phyloP scores from a whole-genome alignment of 2,329 filamentous ascomycete genomes.

The Talaromyces piceae region DNA sequence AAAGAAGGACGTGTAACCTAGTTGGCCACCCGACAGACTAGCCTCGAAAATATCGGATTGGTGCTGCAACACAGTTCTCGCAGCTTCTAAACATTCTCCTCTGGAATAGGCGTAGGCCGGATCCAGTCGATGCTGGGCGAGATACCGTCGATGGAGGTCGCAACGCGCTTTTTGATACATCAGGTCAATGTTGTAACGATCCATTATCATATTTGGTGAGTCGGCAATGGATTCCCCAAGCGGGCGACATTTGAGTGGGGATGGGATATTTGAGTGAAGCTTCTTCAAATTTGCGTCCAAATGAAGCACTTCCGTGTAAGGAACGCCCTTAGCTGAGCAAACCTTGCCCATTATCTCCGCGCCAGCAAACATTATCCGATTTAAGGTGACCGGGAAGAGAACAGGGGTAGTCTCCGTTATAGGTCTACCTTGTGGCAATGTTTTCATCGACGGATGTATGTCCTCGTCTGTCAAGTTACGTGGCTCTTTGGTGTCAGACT shows the following conservation, averaged over 20 bases:
- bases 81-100: not conserved
- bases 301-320: constrained; percentile 1
- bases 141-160: constrained; percentile 1
- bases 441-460: not conserved
- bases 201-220: constrained; percentile 2
- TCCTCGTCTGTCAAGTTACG: constrained; percentile 2
- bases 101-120: not conserved
- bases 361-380: constrained; percentile 2
- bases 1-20: constrained; percentile 13
- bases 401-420: not conserved
- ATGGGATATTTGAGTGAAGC: not conserved
- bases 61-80: constrained; percentile 1
- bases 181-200: constrained; percentile 4
- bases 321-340: constrained; percentile 1
- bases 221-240: constrained; percentile 1
- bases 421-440: not conserved
- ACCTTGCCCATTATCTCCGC: constrained; percentile 2
- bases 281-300: constrained; percentile 1
- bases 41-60: constrained; percentile 3
- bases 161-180: constrained; percentile 3
- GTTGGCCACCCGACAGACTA: not conserved
- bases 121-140: not conserved
- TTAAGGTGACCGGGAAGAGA: constrained; percentile 1
- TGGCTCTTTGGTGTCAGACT: constrained; percentile 2
- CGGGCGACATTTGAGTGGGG: not conserved